These are phyloP conservation scores for Geotrichum bryndzae DNA, from an alignment of 1,139 yeast species.

Conservation along the genomic window DNA sequence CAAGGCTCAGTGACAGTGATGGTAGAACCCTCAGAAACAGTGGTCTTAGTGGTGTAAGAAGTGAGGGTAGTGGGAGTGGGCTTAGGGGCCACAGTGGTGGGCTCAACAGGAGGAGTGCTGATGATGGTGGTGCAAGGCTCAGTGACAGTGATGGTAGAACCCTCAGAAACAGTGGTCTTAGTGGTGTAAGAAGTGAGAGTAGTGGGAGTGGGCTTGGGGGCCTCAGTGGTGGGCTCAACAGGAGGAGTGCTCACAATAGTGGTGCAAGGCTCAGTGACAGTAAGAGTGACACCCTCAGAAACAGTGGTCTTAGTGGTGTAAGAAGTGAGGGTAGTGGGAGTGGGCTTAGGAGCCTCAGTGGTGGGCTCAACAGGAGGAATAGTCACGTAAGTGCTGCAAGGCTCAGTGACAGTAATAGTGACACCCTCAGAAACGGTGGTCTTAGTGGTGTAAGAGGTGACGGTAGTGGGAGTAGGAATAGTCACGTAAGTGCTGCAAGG, in stretches of 20 bases:
- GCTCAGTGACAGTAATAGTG: conserved; percentile 5
- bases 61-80: background rate
- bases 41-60: background rate
- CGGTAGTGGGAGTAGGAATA: background rate
- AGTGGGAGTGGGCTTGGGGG: background rate
- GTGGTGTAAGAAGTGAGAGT: background rate
- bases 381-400: background rate
- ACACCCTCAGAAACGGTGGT: background rate
- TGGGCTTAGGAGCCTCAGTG: background rate
- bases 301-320: background rate
- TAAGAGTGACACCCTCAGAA: background rate
- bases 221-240: background rate
- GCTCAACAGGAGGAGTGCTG: background rate
- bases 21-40: background rate
- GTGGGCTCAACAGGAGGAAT: background rate
- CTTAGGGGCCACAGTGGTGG: background rate
- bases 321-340: background rate
- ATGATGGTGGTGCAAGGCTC: background rate
- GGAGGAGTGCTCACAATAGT: background rate
- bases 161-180: background rate
- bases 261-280: conserved; percentile 2
- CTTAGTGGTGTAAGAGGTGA: background rate
- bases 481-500: background rate
- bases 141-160: background rate
- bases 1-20: conserved; percentile 3